phyloP scores from a whole-genome alignment of 2,329 filamentous ascomycete species.

The Hymenoscyphus fructigenus region DNA sequence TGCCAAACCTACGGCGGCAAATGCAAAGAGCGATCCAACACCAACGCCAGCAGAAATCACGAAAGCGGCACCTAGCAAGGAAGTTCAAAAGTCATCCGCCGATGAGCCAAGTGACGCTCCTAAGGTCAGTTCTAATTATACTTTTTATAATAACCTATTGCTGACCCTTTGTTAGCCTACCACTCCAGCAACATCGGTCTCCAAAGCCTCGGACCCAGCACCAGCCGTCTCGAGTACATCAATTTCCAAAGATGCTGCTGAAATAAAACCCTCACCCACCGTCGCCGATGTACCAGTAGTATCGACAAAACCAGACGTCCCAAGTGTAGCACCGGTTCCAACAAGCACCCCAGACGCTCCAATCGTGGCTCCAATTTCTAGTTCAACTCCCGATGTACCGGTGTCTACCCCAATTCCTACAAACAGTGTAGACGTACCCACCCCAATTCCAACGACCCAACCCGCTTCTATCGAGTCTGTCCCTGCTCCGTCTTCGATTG shows the following conservation, averaged over 20 bases:
- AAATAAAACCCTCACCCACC: not conserved
- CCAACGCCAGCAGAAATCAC: not conserved
- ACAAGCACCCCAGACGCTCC: not conserved
- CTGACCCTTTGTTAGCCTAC: not conserved
- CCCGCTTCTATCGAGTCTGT: not conserved
- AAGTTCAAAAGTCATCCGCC: no score
- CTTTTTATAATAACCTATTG: not conserved
- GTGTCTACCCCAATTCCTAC: no score
- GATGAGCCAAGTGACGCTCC: not conserved
- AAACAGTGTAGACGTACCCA: no score
- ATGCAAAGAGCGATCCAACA: not conserved
- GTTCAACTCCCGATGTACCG: no score
- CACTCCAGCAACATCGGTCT: not conserved
- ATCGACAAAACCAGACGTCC: no score
- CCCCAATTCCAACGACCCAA: no score
- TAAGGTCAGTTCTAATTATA: not conserved
- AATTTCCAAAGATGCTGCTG: not conserved
- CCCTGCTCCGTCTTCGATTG: not conserved
- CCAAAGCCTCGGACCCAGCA: not conserved
- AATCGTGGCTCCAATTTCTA: not conserved
- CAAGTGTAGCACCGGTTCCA: not conserved
- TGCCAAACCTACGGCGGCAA: not conserved
- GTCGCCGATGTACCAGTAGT: no score
- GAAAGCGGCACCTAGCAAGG: not conserved
- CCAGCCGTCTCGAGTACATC: not conserved